Conservation (phyloP, 441 rosid species). For the Populus hybrid region DNA sequence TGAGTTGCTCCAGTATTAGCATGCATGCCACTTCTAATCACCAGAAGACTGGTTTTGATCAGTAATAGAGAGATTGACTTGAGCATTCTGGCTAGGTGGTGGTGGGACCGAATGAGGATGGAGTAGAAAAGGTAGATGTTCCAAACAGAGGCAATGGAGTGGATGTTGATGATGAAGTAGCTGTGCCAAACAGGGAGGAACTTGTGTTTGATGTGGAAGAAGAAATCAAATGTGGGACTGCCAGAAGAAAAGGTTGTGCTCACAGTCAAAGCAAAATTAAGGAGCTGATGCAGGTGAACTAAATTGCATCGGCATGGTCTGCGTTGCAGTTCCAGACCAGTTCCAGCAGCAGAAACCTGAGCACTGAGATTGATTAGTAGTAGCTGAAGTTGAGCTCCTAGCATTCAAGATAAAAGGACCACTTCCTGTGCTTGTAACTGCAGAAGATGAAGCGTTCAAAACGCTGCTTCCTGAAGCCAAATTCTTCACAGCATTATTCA, state of each 20-base stretch:
- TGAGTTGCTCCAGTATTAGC: too few relatives aligned
- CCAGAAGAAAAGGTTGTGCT: constrained; percentile 40
- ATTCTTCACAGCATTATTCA: too few relatives aligned
- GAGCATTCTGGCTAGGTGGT: too few relatives aligned
- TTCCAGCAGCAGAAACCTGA: constrained; percentile 40
- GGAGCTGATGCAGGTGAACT: constrained; percentile 44
- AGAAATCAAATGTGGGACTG: constrained; percentile 44
- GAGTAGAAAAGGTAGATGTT: too few relatives aligned
- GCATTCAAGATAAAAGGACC: constrained; percentile 40
- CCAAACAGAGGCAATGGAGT: too few relatives aligned
- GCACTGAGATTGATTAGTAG: constrained; percentile 41
- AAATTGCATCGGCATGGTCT: constrained; percentile 33
- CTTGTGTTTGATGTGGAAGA: constrained; percentile 19
- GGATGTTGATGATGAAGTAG: too few relatives aligned
- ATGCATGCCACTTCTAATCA: too few relatives aligned
- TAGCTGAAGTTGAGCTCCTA: constrained; percentile 37
- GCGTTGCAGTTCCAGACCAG: too few relatives aligned
- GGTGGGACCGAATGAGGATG: too few relatives aligned
- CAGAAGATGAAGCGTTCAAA: constrained; percentile 31
- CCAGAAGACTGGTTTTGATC: too few relatives aligned
- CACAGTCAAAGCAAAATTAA: constrained; percentile 36
- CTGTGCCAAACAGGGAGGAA: too few relatives aligned
- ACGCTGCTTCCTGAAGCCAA: constrained; percentile 21
- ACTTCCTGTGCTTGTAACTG: constrained; percentile 30
- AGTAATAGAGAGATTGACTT: too few relatives aligned